Conservation (phyloP, 495 filamentous ascomycete genomes). For the Paragyromitra xinjiangensis region DNA sequence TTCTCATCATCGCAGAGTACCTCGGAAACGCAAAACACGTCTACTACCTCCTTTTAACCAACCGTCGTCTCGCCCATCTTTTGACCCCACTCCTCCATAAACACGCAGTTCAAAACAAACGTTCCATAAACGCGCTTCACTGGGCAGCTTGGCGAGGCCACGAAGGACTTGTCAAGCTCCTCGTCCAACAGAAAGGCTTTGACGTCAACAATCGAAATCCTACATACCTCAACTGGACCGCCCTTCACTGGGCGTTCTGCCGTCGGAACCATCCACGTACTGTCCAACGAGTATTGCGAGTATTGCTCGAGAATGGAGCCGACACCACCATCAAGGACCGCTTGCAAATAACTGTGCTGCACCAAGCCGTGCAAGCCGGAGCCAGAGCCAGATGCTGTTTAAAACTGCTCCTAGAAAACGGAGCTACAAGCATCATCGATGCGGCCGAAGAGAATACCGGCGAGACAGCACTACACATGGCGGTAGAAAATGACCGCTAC, state of each 20-base stretch:
- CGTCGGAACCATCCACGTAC: not conserved
- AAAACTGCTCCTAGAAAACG: not conserved
- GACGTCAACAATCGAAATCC: not conserved
- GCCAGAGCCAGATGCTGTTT: not conserved
- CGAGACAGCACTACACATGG: slow-evolving; percentile 10
- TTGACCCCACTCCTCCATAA: slow-evolving; percentile 17
- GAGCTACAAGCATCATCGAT: not conserved
- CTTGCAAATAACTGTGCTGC: not conserved
- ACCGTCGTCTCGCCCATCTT: slow-evolving; percentile 1
- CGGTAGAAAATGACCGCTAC: not conserved
- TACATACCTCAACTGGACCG: slow-evolving; percentile 22
- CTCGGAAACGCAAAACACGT: slow-evolving; percentile 2
- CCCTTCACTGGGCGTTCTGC: slow-evolving; percentile 40
- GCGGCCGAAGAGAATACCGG: not conserved
- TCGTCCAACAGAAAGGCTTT: slow-evolving; percentile 15
- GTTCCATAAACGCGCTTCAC: slow-evolving; percentile 1
- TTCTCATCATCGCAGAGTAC: slow-evolving; percentile 22
- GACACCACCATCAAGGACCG: not conserved
- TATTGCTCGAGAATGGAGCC: slow-evolving; percentile 13
- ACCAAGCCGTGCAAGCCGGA: not conserved
- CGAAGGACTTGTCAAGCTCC: slow-evolving; percentile 31
- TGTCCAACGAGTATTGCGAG: not conserved
- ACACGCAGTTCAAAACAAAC: slow-evolving; percentile 1
- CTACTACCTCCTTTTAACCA: slow-evolving; percentile 10
- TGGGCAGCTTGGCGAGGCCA: slow-evolving; percentile 14